Base-by-base conservation (phyloP, 257 asterid genomes). In the Penstemon barbatus region DNA sequence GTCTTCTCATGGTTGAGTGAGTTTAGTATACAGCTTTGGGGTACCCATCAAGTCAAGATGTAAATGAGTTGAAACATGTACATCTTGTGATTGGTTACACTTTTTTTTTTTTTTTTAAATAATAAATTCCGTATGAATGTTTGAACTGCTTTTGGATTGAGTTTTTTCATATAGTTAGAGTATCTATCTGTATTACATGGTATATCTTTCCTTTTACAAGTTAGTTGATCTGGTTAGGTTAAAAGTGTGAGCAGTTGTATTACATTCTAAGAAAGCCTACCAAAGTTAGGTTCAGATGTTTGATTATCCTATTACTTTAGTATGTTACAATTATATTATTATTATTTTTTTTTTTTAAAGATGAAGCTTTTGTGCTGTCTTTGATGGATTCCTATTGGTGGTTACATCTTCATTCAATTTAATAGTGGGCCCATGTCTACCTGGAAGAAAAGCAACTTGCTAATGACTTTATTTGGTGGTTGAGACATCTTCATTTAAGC, bases 391-490 rank as follows among this genome's bases (percentile, higher is more conserved):
- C 72, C 71, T 63, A 65, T 60, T 68, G 42, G 49, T 66, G 46
- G 75, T 62, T 68, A 41, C 67, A 69, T 61, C 67, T 69, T 61
- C 62, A 67, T 75, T 57, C 49, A 45, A 51, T 10, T 58, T n/a
- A 15, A 66, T 61, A 6, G 78, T 66, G 75, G 83, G 82, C 59
- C 81, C 46, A 56, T 5, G 59, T 68, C 72, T 80, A 73, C 79
- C 65, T 73, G 83, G 68, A 73, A 70, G 57, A 51, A 56, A 63
- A 48, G 65, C 76, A 77, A 75, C 72, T 71, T 77, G 75, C 43
- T 53, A 5, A 33, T 65, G 44, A 59, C 48, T 68, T 73, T 70
- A 71, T 53, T 43, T 15, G 70, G 69, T 78, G 36, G 81, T 75
- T 75, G 84, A 58, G 55, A 71, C 80, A 54, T 73, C 61, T 10